Evolutionary conservation across 345 rosid species (phyloP).

Genomic region (Salix caprea): DNA sequence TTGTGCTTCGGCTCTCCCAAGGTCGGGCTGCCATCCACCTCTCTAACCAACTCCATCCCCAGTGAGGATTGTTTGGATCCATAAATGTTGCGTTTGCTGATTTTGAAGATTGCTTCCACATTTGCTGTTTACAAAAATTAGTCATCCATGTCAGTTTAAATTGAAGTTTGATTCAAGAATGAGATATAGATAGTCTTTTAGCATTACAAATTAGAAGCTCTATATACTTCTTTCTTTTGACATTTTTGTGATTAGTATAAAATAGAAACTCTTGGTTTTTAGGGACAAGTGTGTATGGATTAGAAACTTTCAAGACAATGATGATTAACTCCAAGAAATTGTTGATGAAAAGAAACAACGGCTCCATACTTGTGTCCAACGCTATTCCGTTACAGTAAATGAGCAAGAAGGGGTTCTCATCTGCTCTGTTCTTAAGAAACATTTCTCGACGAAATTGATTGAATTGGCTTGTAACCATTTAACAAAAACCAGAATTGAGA

Average conservation of each 20-base stretch:
- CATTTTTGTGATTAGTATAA: background rate
- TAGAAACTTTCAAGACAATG: too few species aligned
- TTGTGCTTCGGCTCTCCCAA: constrained; percentile 50
- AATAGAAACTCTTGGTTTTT: too few species aligned
- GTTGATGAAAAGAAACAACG: too few species aligned
- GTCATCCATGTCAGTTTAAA: background rate
- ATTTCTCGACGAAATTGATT: too few species aligned
- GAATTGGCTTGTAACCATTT: too few species aligned
- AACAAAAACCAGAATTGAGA: too few species aligned
- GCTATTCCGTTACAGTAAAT: too few species aligned
- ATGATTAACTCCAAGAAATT: too few species aligned
- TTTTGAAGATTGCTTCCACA: constrained; percentile 65
- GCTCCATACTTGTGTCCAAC: too few species aligned
- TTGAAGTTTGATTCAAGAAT: background rate
- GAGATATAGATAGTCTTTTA: background rate
- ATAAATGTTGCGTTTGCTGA: constrained; percentile 60
- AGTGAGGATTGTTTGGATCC: constrained; percentile 81
- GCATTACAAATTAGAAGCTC: background rate
- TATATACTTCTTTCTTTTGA: background rate
- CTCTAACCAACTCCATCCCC: constrained; percentile 99
- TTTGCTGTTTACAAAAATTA: constrained; percentile 47
- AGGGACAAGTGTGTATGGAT: too few species aligned
- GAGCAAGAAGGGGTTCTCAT: too few species aligned
- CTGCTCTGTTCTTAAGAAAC: too few species aligned
- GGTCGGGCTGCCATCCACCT: constrained; percentile 79